Base-by-base conservation (phyloP, 768 basidiomycete genomes). In the Rhizopogon salebrosus region DNA sequence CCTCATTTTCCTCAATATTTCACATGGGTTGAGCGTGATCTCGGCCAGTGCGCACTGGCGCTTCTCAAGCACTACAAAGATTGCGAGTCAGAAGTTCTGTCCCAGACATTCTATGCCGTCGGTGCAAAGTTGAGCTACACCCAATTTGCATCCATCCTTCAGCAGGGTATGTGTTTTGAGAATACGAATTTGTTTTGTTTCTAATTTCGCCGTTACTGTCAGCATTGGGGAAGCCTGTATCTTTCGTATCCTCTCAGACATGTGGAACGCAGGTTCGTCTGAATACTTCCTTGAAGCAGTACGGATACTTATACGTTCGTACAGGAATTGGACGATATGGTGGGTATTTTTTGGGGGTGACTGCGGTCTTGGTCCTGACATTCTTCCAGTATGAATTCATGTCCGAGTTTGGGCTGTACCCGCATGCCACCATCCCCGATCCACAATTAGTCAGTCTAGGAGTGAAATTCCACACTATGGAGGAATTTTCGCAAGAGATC, bases 181-280 rank as follows among this genome's bases (percentile, higher is more conserved):
- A 6, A 9, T 16, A 43, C n/a, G 23, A 24, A 49, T 48, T 48
- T 11, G 31, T 31, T 11, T 10, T 45, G 1, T 6, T 26, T n/a
- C 11, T 8, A 23, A 11, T 41, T n/a, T 45, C 22, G 7, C 20
- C 14, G 43, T 14, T 20, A 9, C 13, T 4, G 13, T 22, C 23
- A 67, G 66, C 49, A 8, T 8, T 68, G 20, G 58, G 58, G 31
- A 68, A 66, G 27, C 56, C 62, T 1, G 64, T 66, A n/a, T 62
- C 51, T 6, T 68, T 68, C 37, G 55, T 59, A n/a, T 48, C 51
- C 1, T 53, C 56, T 4, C 24, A 16, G n/a, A 37, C 57, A 10
- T 3, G 29, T 34, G 66, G 64, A 9, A 43, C 56, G 54, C 36
- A 64, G 60, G 62, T 57, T 23, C 51, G 58, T 20, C n/a, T 20